Percentiles rank a stretch among this genome's conserved stretches.
These are phyloP conservation scores for Patellifolia procumbens DNA, from an alignment of 179 eudicot species.

Conservation along the genomic window DNA sequence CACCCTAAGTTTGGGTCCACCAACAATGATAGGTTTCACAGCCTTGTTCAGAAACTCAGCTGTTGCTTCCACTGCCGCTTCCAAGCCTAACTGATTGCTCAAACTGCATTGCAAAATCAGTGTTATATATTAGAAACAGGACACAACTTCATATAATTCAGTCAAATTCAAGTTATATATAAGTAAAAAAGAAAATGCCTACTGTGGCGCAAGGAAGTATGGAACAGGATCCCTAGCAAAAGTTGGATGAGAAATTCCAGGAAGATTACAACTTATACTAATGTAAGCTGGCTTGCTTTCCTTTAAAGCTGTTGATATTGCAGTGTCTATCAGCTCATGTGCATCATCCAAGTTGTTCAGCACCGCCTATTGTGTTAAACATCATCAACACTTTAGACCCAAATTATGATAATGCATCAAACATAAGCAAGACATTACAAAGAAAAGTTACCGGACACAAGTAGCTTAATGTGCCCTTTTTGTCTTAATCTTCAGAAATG, in stretches of 20 bases:
- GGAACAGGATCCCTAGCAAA: constrained; percentile 67
- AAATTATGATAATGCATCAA: not conserved
- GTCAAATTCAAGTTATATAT: not conserved
- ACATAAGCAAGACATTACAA: not conserved
- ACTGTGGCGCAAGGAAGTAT: constrained; percentile 65
- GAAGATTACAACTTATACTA: constrained; percentile 70
- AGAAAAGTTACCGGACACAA: not conserved
- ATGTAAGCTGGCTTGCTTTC: constrained; percentile 76
- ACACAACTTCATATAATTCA: too few species aligned
- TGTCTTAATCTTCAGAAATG: not conserved
- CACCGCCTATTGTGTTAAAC: constrained; percentile 47
- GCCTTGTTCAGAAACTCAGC: constrained; percentile 72
- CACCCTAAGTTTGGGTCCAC: constrained; percentile 69
- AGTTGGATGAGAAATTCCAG: constrained; percentile 67
- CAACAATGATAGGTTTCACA: constrained; percentile 72
- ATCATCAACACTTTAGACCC: constrained; percentile 6
- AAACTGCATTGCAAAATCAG: constrained; percentile 35
- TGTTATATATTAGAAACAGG: not conserved
- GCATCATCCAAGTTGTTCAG: constrained; percentile 73
- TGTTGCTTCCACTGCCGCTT: constrained; percentile 79
- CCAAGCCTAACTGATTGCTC: constrained; percentile 70
- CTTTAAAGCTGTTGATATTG: constrained; percentile 73
- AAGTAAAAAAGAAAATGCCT: constrained; percentile 15
- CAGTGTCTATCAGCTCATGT: constrained; percentile 71
- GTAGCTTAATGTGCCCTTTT: not conserved